These are phyloP conservation scores for Amanita thiersii DNA, from an alignment of 768 basidiomycete species.

Conservation along the genomic window DNA sequence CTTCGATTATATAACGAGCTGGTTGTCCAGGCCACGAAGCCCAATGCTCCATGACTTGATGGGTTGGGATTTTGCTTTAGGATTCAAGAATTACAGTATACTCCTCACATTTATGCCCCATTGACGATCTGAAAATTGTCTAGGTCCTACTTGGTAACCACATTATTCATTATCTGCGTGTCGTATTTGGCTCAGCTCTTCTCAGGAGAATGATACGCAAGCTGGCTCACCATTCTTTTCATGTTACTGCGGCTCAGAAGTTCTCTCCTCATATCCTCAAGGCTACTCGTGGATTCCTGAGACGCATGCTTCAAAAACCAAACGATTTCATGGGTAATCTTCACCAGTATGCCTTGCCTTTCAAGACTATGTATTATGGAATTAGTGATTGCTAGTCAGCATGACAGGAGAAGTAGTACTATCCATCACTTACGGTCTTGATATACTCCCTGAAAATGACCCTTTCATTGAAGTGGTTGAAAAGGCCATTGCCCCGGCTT, in stretches of 20 bases:
- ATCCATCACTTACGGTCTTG: slow-evolving; percentile 19
- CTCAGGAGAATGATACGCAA: background rate
- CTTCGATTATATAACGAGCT: background rate
- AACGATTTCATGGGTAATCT: slow-evolving; percentile 38
- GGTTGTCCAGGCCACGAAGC: background rate
- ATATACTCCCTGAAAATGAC: slow-evolving; percentile 16
- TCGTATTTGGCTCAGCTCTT: background rate
- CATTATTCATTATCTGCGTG: background rate
- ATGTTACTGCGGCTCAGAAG: background rate
- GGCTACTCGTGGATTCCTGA: slow-evolving; percentile 6
- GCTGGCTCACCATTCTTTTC: background rate
- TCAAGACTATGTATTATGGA: no score
- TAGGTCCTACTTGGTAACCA: background rate
- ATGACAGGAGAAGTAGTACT: slow-evolving; percentile 17
- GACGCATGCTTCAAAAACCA: slow-evolving; percentile 9
- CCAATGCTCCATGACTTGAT: background rate
- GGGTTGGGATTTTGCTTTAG: slow-evolving; percentile 2
- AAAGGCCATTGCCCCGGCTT: no score
- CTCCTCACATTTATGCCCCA: no score
- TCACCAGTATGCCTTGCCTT: slow-evolving; percentile 32
- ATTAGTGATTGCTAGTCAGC: no score
- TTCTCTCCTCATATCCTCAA: background rate
- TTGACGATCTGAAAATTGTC: background rate
- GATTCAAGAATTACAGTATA: slow-evolving; percentile 7
- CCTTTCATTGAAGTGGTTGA: slow-evolving; percentile 16